Evolutionary conservation across 1,139 yeast genomes (phyloP).

Genomic region (Hyphopichia wangnamkhiaoensis): DNA sequence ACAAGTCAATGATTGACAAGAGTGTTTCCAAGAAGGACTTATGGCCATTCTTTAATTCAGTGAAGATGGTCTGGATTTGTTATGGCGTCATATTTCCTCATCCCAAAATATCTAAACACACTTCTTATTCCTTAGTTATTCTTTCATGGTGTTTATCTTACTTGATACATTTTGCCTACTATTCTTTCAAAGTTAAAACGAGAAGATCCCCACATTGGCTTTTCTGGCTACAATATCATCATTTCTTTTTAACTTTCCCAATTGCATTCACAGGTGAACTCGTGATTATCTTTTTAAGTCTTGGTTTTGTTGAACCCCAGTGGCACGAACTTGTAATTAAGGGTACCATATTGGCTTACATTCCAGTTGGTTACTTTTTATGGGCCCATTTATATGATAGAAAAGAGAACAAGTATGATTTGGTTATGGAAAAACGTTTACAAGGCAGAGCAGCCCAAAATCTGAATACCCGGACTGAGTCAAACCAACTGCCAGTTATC

Average conservation of each 20-base stretch:
- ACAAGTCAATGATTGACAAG: constrained; percentile 17
- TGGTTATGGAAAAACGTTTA: constrained; percentile 24
- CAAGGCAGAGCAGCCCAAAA: constrained; percentile 5
- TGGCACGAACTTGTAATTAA: constrained; percentile 28
- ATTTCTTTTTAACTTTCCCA: constrained; percentile 48
- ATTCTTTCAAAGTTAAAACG: constrained; percentile 47
- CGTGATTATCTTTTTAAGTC: constrained; percentile 50
- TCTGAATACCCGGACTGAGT: not conserved
- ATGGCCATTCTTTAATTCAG: constrained; percentile 33
- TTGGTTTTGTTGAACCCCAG: constrained; percentile 43
- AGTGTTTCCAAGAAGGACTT: constrained; percentile 14
- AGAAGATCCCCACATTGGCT: constrained; percentile 36
- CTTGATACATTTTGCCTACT: constrained; percentile 45
- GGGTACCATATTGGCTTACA: constrained; percentile 29
- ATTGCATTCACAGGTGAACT: constrained; percentile 50
- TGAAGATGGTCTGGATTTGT: constrained; percentile 43
- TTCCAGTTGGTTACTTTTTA: constrained; percentile 39
- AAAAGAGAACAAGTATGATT: constrained; percentile 23
- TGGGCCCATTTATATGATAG: constrained; percentile 33
- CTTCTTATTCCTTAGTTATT: constrained; percentile 49
- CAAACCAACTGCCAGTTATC: too few species aligned
- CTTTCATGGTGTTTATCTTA: constrained; percentile 45
- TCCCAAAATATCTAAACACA: constrained; percentile 52
- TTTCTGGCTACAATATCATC: constrained; percentile 40
- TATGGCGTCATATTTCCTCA: constrained; percentile 48